These are phyloP conservation scores for Pluteus cervinus DNA, from an alignment of 768 basidiomycete genomes.

Conservation along the genomic window DNA sequence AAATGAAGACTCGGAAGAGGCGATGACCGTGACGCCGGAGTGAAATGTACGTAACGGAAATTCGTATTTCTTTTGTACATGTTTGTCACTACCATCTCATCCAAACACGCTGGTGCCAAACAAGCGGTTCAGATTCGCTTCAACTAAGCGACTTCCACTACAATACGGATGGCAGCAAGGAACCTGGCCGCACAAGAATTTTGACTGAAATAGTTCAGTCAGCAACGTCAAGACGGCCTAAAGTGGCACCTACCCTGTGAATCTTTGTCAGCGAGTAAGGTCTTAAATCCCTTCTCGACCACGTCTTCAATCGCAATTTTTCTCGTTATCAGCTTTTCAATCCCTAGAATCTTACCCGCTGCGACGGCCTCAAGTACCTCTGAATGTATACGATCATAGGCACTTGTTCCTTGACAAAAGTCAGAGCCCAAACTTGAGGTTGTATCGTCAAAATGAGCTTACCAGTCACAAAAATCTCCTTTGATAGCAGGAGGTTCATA, in stretches of 20 bases:
- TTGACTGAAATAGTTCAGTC: conserved; percentile 22
- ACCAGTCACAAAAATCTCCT: conserved; percentile 35
- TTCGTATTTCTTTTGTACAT: too few relatives aligned
- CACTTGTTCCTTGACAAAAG: conserved; percentile 22
- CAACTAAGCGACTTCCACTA: too few relatives aligned
- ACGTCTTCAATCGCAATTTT: conserved; percentile 35
- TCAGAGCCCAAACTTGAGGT: not conserved
- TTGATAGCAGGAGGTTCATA: conserved; percentile 27
- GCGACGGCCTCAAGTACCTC: conserved; percentile 34
- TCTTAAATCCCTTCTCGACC: conserved; percentile 34
- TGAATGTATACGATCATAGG: conserved; percentile 31
- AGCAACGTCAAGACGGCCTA: not conserved
- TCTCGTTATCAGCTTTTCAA: conserved; percentile 37
- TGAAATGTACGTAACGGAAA: too few relatives aligned
- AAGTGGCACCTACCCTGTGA: conserved; percentile 27
- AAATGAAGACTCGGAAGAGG: too few relatives aligned
- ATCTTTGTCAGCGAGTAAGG: conserved; percentile 33
- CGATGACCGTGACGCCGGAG: too few relatives aligned
- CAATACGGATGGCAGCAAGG: too few relatives aligned
- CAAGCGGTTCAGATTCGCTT: too few relatives aligned
- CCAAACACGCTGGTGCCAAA: too few relatives aligned
- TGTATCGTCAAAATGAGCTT: conserved; percentile 2
- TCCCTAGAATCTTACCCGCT: conserved; percentile 28
- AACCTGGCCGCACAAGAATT: conserved; percentile 31
- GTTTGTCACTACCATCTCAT: too few relatives aligned